phyloP scores from a whole-genome alignment of 2,329 filamentous ascomycete species.

The Cordyceps cicadae region DNA sequence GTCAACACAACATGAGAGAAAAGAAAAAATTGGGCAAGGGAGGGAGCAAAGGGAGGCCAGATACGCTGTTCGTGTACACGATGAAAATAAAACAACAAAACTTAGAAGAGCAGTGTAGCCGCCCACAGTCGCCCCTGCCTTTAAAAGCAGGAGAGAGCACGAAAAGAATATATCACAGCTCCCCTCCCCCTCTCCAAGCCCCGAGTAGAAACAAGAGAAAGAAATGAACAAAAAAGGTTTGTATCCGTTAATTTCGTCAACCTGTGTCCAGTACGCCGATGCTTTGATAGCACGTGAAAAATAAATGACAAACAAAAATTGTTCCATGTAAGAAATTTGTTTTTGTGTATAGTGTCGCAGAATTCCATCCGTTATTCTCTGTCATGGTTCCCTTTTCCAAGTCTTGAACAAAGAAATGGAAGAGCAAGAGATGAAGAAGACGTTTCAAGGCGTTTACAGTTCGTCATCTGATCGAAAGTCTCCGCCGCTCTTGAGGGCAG shows the following conservation, averaged over 20 bases:
- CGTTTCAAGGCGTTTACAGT: slow-evolving; percentile 19
- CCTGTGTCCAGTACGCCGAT: slow-evolving; percentile 5
- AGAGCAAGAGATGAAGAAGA: neutral
- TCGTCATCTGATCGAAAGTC: slow-evolving; percentile 32
- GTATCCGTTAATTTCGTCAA: slow-evolving; percentile 11
- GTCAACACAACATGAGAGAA: neutral
- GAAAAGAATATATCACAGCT: neutral
- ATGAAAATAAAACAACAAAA: neutral
- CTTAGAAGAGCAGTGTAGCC: neutral
- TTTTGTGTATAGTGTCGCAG: slow-evolving; percentile 3
- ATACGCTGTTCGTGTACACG: neutral
- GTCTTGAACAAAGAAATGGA: neutral
- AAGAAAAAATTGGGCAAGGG: neutral
- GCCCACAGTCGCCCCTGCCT: neutral
- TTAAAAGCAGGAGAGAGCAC: neutral
- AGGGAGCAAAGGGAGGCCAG: neutral
- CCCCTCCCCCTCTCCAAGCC: neutral
- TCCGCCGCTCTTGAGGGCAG: slow-evolving; percentile 33
- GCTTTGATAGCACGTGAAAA: slow-evolving; percentile 7
- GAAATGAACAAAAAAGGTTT: neutral
- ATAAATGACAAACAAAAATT: neutral
- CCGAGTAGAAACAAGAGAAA: neutral
- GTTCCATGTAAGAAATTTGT: neutral
- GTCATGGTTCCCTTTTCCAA: neutral
- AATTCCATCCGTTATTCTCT: neutral